A percentile compares a stretch with the other conserved stretches of the same genome.
These are phyloP conservation scores for Rhodotorula sp. DNA, from an alignment of 1,284 basidiomycete species.

Conservation along the genomic window DNA sequence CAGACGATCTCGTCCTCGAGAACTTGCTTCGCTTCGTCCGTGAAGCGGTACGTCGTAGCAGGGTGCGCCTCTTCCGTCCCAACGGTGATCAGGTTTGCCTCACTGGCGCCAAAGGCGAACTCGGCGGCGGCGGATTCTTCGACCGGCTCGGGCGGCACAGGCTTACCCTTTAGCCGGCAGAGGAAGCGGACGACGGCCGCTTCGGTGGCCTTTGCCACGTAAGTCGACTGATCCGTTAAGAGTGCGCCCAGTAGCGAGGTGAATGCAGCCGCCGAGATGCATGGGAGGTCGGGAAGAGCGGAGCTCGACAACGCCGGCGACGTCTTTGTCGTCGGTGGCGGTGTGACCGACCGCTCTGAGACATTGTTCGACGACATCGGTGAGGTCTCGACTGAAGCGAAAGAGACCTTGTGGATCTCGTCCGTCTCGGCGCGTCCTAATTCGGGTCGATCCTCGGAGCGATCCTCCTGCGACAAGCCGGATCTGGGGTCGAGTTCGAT, in stretches of 20 bases:
- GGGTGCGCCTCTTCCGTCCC: constrained; percentile 37
- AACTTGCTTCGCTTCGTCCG: constrained; percentile 52
- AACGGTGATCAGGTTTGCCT: not conserved
- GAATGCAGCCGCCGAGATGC: constrained; percentile 77
- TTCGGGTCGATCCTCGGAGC: constrained; percentile 1
- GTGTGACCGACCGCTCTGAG: constrained; percentile 24
- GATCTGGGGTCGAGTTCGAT: constrained; percentile 27
- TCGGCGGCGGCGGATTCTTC: constrained; percentile 1
- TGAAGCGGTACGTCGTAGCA: constrained; percentile 24
- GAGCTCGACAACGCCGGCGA: constrained; percentile 18
- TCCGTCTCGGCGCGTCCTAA: not conserved
- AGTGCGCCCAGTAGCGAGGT: constrained; percentile 87
- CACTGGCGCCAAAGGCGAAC: constrained; percentile 5
- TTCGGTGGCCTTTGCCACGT: constrained; percentile 34
- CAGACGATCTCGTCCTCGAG: constrained; percentile 76
- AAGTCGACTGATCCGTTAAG: constrained; percentile 51
- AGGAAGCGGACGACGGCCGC: constrained; percentile 38
- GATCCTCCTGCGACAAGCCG: not conserved
- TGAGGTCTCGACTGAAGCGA: constrained; percentile 12
- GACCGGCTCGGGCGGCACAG: constrained; percentile 2
- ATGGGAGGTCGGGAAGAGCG: constrained; percentile 50
- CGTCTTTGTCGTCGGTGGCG: constrained; percentile 30
- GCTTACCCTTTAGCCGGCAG: constrained; percentile 37
- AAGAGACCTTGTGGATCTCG: not conserved
- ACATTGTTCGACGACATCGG: constrained; percentile 14